Percentiles rank a stretch among this genome's conserved stretches.
These are phyloP conservation scores for Teunomyces funiuensis DNA, from an alignment of 805 yeast species.

Conservation along the genomic window DNA sequence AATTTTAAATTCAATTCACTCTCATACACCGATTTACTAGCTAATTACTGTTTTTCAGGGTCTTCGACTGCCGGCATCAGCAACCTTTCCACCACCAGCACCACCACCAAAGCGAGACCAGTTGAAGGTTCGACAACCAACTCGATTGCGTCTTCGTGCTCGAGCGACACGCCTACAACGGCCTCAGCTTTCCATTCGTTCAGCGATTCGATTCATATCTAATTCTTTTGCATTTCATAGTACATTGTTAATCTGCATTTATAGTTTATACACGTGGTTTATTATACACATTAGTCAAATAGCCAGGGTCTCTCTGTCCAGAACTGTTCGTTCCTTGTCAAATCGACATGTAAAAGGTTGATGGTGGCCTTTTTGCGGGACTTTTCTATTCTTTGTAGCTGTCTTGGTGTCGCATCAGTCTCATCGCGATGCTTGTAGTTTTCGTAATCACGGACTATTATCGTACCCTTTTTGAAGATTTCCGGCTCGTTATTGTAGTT, in stretches of 20 bases:
- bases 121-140: neutral
- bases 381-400: slow-evolving; percentile 50
- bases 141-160: slow-evolving; percentile 13
- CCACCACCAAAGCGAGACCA: neutral
- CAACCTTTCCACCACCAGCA: neutral
- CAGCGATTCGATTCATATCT: slow-evolving; percentile 33
- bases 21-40: slow-evolving; percentile 34
- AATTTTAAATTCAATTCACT: slow-evolving; percentile 22
- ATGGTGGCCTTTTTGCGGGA: slow-evolving; percentile 49
- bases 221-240: slow-evolving; percentile 8
- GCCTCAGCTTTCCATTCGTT: slow-evolving; percentile 36
- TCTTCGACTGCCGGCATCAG: slow-evolving; percentile 13
- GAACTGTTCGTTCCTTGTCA: slow-evolving; percentile 56
- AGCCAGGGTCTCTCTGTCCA: slow-evolving; percentile 53
- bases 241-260: slow-evolving; percentile 2
- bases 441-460: slow-evolving; percentile 51
- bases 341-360: slow-evolving; percentile 51
- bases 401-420: slow-evolving; percentile 37
- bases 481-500: slow-evolving; percentile 92
- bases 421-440: slow-evolving; percentile 15
- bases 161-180: slow-evolving; percentile 14
- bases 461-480: slow-evolving; percentile 81
- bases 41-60: slow-evolving; percentile 37
- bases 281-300: slow-evolving; percentile 1
- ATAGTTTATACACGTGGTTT: neutral